Base-by-base conservation (phyloP, 176 grass and related monocot species). In the Tillandsia leiboldiana region DNA sequence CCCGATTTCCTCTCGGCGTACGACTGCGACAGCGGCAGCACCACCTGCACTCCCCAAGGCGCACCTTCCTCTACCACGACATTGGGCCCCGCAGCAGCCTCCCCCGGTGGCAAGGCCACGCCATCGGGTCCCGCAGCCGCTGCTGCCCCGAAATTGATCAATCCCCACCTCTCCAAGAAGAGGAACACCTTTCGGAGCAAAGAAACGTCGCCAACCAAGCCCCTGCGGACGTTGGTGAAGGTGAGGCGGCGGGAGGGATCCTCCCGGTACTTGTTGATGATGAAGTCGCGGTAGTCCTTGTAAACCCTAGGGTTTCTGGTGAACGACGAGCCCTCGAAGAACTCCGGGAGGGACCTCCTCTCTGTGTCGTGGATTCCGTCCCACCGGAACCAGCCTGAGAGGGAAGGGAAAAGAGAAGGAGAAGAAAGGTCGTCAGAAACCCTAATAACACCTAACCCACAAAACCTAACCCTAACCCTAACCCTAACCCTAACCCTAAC, bases 271-370 rank as follows among this genome's bases (percentile, higher is more conserved):
- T 82, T 93, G 64, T 63, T 87, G 65, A 99, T 93, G 80, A 93
- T 84, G 72, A 88, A 99, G 76, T 99, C 89, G 53, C 94, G 87
- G 82, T 99, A 99, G 74, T 99, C 94, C 75, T 88, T 85, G 78
- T 99, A 93, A 68, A 99, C 86, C 84, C 90, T 91, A 51, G 84
- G 87, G 89, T 93, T 99, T 76, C 90, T 78, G 50, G 84, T 85
- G 10, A 81, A 81, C 66, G 90, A 81, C 15, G 78, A 79, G 17
- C 93, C 93, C 59, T 86, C 87, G 80, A 99, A 93, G 81, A 99
- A 99, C 69, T 99, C 94, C 71, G 94, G 89, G 18, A 99, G 74
- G 42, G 84, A 78, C 62, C 1, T 72, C 58, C 85, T 80, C 82
- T 90, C 94, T 53, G 61, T 75, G 63, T 92, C 93, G 69, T 96